A percentile compares a stretch with the other conserved stretches of the same genome.
These are phyloP conservation scores for Heliamphora exappendiculata DNA, from an alignment of 148 eudicot species.

Conservation along the genomic window DNA sequence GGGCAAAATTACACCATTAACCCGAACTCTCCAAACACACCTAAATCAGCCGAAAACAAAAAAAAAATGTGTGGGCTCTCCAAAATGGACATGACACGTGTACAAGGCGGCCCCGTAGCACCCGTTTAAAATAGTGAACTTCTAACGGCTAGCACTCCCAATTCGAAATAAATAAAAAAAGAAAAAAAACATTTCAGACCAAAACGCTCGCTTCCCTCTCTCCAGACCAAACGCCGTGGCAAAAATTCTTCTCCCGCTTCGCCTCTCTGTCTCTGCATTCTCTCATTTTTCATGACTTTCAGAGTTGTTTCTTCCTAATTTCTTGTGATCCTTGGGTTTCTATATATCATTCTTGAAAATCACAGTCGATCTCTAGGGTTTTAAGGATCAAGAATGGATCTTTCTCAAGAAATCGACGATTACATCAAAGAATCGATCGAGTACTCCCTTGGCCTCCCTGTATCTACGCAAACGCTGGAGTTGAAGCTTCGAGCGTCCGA, in stretches of 20 bases:
- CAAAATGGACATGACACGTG: too few relatives aligned
- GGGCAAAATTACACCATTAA: too few relatives aligned
- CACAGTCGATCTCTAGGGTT: constrained; percentile 13
- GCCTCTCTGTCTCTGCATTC: neutral
- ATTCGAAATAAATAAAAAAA: neutral
- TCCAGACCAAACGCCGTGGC: neutral
- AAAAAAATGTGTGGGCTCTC: too few relatives aligned
- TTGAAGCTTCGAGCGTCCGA: constrained; percentile 52
- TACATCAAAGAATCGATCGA: constrained; percentile 66
- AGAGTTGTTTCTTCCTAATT: neutral
- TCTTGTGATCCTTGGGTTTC: neutral
- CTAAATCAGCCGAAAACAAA: too few relatives aligned
- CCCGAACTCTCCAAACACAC: too few relatives aligned
- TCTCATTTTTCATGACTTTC: neutral
- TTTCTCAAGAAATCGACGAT: constrained; percentile 54
- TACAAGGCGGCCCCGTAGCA: too few relatives aligned
- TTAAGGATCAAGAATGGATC: constrained; percentile 42
- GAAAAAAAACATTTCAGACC: neutral
- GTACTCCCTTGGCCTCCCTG: constrained; percentile 45
- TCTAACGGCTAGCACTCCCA: constrained; percentile 3
- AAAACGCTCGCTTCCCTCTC: neutral
- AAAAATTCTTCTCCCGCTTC: neutral
- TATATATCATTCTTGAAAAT: neutral
- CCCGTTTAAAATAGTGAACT: neutral
- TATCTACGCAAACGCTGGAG: constrained; percentile 51